phyloP scores from a whole-genome alignment of 1,284 basidiomycete genomes.

The Mycena citricolor region DNA sequence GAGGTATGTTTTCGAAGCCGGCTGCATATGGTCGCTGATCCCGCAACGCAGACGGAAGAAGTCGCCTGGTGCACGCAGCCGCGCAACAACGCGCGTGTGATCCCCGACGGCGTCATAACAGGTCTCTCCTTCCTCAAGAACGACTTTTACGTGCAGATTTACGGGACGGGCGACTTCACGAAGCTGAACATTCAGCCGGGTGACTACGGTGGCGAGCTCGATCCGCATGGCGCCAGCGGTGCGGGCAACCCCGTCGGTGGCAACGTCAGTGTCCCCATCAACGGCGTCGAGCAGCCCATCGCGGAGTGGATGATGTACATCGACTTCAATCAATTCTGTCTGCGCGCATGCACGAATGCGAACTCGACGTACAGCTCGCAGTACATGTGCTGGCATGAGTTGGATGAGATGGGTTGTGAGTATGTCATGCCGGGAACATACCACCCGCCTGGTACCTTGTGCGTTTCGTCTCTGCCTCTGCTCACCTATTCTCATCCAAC shows the following conservation, averaged over 20 bases:
- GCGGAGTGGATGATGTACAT: constrained; percentile 40
- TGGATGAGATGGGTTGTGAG: constrained; percentile 42
- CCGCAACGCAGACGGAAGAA: constrained; percentile 45
- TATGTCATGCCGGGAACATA: constrained; percentile 44
- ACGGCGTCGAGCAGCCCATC: constrained; percentile 33
- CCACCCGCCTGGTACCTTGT: constrained; percentile 36
- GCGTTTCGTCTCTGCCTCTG: background rate
- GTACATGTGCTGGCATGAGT: constrained; percentile 42
- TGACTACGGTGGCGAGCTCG: constrained; percentile 60
- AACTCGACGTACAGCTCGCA: constrained; percentile 52
- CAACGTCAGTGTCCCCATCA: constrained; percentile 36
- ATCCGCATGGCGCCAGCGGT: constrained; percentile 62
- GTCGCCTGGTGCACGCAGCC: constrained; percentile 69
- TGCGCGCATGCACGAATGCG: constrained; percentile 53
- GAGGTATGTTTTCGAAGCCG: constrained; percentile 31
- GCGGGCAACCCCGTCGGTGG: constrained; percentile 51
- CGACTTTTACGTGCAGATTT: constrained; percentile 16
- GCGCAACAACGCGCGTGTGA: constrained; percentile 57
- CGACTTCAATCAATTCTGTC: constrained; percentile 35
- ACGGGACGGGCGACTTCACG: constrained; percentile 40
- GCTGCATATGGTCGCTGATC: no score
- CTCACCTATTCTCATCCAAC: background rate
- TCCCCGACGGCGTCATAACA: constrained; percentile 55
- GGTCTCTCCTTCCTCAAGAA: constrained; percentile 45
- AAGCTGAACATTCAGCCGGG: constrained; percentile 36